A percentile compares a stretch with the other conserved stretches of the same genome.
These are phyloP conservation scores for Aspergillus olivimuriae DNA, from an alignment of 495 filamentous ascomycete species.

Conservation along the genomic window DNA sequence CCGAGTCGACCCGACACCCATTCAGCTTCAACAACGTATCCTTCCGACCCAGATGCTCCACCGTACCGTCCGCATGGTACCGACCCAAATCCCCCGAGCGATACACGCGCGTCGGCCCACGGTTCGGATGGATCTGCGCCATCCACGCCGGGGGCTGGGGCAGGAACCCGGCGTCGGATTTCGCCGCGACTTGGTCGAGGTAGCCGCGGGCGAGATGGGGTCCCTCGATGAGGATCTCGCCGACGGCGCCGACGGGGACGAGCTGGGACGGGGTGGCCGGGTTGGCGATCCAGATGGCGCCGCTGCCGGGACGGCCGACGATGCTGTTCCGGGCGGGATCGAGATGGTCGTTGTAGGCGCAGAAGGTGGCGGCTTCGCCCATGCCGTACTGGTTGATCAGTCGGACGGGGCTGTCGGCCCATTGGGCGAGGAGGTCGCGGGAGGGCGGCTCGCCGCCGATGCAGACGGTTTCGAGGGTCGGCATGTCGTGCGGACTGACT, in stretches of 20 bases:
- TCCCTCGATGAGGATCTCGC: conserved; percentile 56
- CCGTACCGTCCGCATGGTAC: conserved; percentile 59
- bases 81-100: conserved; percentile 76
- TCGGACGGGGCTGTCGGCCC: conserved; percentile 30
- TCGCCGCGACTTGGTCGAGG: conserved; percentile 27
- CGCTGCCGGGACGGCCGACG: conserved; percentile 17
- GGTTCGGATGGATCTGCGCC: conserved; percentile 5
- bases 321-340: conserved; percentile 6
- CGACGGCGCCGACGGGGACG: conserved; percentile 45
- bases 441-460: conserved; percentile 43
- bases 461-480: conserved; percentile 28
- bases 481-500: conserved; percentile 29
- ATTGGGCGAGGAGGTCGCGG: conserved; percentile 33
- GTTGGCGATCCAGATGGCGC: conserved; percentile 47
- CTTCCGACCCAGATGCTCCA: conserved; percentile 67
- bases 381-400: conserved; percentile 56
- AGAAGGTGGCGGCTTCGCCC: conserved; percentile 33
- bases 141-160: conserved; percentile 10
- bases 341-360: conserved; percentile 15
- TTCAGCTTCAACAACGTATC: conserved; percentile 79
- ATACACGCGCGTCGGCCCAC: conserved; percentile 39
- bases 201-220: conserved; percentile 48
- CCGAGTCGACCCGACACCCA: conserved; percentile 70
- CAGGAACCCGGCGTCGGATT: conserved; percentile 15
- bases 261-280: conserved; percentile 40